These are phyloP conservation scores for Aspergillus nidulans DNA, from an alignment of 495 filamentous ascomycete species.

Conservation along the genomic window DNA sequence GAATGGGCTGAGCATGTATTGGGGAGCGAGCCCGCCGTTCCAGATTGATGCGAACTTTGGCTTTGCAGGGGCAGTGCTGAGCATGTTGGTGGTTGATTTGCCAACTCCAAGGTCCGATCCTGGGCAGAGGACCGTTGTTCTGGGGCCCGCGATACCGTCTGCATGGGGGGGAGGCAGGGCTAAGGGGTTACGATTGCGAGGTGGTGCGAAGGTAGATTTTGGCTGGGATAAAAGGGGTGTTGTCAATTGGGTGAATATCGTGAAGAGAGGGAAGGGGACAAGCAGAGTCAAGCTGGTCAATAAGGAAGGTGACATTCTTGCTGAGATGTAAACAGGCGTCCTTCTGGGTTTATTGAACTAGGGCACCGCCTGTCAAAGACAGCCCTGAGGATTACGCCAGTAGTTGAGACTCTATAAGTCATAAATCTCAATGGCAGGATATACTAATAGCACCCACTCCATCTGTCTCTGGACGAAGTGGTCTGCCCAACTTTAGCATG, in stretches of 20 bases:
- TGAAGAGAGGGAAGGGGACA: background rate
- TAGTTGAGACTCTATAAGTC: too few relatives aligned
- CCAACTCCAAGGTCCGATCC: background rate
- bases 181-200: slow-evolving; percentile 34
- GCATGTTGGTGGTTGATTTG: slow-evolving; percentile 42
- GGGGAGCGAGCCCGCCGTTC: slow-evolving; percentile 31
- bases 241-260: background rate
- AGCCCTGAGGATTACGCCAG: too few relatives aligned
- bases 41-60: slow-evolving; percentile 58
- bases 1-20: slow-evolving; percentile 47
- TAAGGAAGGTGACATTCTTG: background rate
- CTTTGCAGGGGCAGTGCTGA: slow-evolving; percentile 38
- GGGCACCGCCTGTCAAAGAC: too few relatives aligned
- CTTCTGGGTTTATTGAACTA: background rate
- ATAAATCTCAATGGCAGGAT: too few relatives aligned
- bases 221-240: slow-evolving; percentile 33
- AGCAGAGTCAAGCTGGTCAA: background rate
- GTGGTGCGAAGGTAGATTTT: slow-evolving; percentile 36
- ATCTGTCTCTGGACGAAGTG: too few relatives aligned
- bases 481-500: too few relatives aligned
- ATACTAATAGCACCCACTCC: too few relatives aligned
- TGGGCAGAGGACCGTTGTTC: slow-evolving; percentile 22
- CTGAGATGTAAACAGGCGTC: background rate
- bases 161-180: slow-evolving; percentile 35
- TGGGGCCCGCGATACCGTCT: slow-evolving; percentile 41